These are phyloP conservation scores for Bombardia bombarda DNA, from an alignment of 495 filamentous ascomycete species.

Conservation along the genomic window DNA sequence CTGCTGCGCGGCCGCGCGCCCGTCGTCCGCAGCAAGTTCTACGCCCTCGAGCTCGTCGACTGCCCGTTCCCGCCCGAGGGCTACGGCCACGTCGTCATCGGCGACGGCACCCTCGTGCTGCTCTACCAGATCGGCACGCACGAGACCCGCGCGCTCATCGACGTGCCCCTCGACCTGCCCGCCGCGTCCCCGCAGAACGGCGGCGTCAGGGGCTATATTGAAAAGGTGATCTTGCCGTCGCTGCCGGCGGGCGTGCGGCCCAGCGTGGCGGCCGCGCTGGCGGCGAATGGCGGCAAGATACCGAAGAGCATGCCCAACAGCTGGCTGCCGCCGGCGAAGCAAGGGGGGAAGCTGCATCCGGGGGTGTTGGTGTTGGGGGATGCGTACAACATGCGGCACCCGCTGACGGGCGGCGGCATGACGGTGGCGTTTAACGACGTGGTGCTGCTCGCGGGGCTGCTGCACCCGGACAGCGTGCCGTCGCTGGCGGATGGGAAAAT, in stretches of 20 bases:
- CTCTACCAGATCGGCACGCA: conserved; percentile 96
- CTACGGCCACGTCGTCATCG: conserved; percentile 84
- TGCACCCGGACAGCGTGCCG: conserved; percentile 59
- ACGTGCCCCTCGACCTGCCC: conserved; percentile 77
- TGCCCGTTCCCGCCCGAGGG: conserved; percentile 61
- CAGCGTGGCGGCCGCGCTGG: conserved; percentile 67
- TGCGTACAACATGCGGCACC: conserved; percentile 95
- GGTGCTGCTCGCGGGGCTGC: conserved; percentile 60
- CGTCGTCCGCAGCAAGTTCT: conserved; percentile 74
- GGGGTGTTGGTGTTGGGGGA: conserved; percentile 83
- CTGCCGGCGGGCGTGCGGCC: conserved; percentile 68
- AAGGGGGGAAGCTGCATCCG: conserved; percentile 55
- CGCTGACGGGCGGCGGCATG: conserved; percentile 91
- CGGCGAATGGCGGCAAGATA: conserved; percentile 61
- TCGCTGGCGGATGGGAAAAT: conserved; percentile 55
- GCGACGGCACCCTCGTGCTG: conserved; percentile 70
- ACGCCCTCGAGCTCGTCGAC: conserved; percentile 85
- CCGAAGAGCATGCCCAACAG: conserved; percentile 85
- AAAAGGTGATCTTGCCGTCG: conserved; percentile 65
- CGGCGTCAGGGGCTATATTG: conserved; percentile 74
- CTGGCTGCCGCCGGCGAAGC: conserved; percentile 68
- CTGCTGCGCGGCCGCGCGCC: conserved; percentile 63
- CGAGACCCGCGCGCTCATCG: conserved; percentile 85
- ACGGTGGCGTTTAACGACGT: conserved; percentile 90
- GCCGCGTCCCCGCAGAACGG: conserved; percentile 61